Evolutionary conservation across 352 stramenopile species (phyloP).

Genomic region (Phytopythium sindhum): DNA sequence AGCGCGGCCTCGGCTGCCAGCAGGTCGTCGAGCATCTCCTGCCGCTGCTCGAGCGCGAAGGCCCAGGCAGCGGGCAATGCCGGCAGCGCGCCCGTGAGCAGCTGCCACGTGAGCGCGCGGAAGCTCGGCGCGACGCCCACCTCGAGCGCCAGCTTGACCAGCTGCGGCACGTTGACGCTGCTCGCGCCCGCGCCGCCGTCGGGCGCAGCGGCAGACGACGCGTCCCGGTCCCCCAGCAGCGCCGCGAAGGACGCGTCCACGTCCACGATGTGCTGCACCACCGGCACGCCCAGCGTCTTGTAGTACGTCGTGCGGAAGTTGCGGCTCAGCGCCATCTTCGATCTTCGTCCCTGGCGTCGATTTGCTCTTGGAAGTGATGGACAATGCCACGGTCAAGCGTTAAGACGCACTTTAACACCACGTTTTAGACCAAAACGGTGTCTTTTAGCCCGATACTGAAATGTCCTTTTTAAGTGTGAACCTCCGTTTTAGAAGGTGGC

Average conservation of each 20-base stretch:
- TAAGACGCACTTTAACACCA: too few relatives aligned
- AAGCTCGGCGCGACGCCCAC: constrained; percentile 57
- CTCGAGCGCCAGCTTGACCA: constrained; percentile 73
- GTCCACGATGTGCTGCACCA: constrained; percentile 82
- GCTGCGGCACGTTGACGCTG: constrained; percentile 57
- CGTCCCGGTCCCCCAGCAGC: constrained; percentile 29
- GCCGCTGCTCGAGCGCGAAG: constrained; percentile 47
- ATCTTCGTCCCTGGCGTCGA: not conserved
- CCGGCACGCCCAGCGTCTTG: constrained; percentile 82
- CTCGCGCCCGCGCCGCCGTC: not conserved
- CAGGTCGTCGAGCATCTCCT: constrained; percentile 66
- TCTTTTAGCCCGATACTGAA: too few relatives aligned
- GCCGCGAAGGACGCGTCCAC: constrained; percentile 71
- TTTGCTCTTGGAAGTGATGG: not conserved
- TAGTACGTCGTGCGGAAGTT: constrained; percentile 88
- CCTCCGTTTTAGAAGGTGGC: not conserved
- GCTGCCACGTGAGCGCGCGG: constrained; percentile 53
- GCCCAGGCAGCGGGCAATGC: constrained; percentile 57
- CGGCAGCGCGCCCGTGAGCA: constrained; percentile 54
- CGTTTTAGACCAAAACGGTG: too few relatives aligned
- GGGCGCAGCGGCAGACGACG: not conserved
- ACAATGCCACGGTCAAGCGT: too few relatives aligned
- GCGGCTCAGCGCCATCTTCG: constrained; percentile 52
- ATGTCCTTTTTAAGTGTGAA: too few relatives aligned
- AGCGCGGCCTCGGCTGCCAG: constrained; percentile 47